Evolutionary conservation across 1,139 yeast species (phyloP).

Genomic region (Nakaseomyces kungkrabaensis): DNA sequence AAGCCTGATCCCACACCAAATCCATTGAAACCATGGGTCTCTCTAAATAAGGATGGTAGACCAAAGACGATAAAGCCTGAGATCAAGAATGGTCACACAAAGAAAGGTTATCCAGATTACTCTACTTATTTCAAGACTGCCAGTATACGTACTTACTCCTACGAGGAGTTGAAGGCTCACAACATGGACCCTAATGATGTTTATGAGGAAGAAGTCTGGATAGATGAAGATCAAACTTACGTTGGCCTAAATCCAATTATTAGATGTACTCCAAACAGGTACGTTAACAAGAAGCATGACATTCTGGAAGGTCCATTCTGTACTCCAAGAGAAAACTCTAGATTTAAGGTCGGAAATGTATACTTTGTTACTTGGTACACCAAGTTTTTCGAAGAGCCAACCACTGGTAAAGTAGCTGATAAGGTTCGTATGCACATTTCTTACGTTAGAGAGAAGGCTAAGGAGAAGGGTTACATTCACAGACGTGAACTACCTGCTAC

Average conservation of each 20-base stretch:
- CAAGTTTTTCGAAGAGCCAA: slow-evolving; percentile 39
- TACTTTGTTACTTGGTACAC: slow-evolving; percentile 80
- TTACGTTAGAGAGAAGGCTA: slow-evolving; percentile 45
- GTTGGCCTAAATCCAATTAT: slow-evolving; percentile 64
- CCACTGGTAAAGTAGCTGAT: slow-evolving; percentile 35
- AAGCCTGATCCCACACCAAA: slow-evolving; percentile 53
- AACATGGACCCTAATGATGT: slow-evolving; percentile 53
- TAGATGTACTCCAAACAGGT: slow-evolving; percentile 75
- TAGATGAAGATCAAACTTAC: slow-evolving; percentile 62
- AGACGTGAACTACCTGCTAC: slow-evolving; percentile 43
- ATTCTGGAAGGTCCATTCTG: slow-evolving; percentile 65
- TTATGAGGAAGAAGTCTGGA: slow-evolving; percentile 43
- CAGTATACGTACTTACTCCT: slow-evolving; percentile 44
- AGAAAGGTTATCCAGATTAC: slow-evolving; percentile 60
- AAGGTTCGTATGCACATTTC: slow-evolving; percentile 61
- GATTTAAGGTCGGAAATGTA: slow-evolving; percentile 47
- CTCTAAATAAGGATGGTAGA: slow-evolving; percentile 64
- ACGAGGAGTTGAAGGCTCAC: slow-evolving; percentile 58
- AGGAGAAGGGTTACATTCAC: slow-evolving; percentile 43
- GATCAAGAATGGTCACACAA: slow-evolving; percentile 57
- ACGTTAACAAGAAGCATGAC: slow-evolving; percentile 52
- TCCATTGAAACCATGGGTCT: slow-evolving; percentile 74
- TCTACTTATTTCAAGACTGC: slow-evolving; percentile 70
- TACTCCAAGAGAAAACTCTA: slow-evolving; percentile 56
- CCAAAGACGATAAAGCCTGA: slow-evolving; percentile 74